Evolutionary conservation across 2,329 filamentous ascomycete genomes (phyloP), one percentile per base, ranked within the genome.

Genomic region (Fusarium coffeatum): DNA sequence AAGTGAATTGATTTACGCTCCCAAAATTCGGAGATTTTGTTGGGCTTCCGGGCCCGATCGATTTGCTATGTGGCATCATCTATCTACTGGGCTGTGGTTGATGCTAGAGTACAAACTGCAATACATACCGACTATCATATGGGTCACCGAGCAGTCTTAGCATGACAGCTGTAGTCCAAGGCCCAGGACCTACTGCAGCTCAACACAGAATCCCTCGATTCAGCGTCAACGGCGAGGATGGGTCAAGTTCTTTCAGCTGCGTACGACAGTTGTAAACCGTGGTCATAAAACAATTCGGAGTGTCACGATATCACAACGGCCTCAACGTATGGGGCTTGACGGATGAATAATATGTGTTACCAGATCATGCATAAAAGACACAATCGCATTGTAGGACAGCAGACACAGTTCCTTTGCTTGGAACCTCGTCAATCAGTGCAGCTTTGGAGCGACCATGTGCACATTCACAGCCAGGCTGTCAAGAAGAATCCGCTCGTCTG

Each of bases 291-390:
- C 11, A 13, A 16, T 40, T 16, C 5, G 18, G 18, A 12, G 22
- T 34, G 4, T 11, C n/a, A n/a, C 18, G 22, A 5, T 16, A 22
- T 43, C 41, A 11, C 15, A 23, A 25, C 20, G n/a, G 47, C 37
- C 57, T 27, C 27, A 16, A 42, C 18, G 16, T 48, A 55, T 13
- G 28, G 28, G 30, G 28, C 43, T 58, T 69, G 37, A 27, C 37
- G 54, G 15, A 22, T 49, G 25, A 20, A 23, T 40, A 46, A 20
- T 40, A 50, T 59, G 61, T 61, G 43, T 47, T 40, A 53, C 64
- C 49, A 55, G 63, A 64, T 68, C 59, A 68, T 74, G 68, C 63
- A 69, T 66, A 23, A 25, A 32, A 57, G 30, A 54, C 28, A 59
- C 28, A 15, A 47, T 57, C 51, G 30, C 40, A 48, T 47, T 46